Evolutionary conservation across 306 rosid genomes (phyloP), one percentile per base, ranked within the genome.

Genomic region (Lablab purpureus): DNA sequence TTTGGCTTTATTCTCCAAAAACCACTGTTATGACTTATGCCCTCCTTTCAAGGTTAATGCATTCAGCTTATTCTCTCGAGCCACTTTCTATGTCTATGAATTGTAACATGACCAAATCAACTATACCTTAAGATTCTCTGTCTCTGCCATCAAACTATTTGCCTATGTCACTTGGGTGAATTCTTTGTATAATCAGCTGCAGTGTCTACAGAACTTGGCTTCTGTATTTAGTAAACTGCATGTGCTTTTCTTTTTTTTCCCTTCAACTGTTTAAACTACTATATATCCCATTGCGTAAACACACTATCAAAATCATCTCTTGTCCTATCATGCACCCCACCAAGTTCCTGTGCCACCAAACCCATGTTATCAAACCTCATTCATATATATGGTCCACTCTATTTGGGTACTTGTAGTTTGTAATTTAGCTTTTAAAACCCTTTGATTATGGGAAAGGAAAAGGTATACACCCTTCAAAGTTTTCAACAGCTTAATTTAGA

Each of bases 271-370:
- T 10, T 15, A n/a, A 63, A 17, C 69, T 17, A 63, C 41, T 10
- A 25, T 12, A 56, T 28, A 28, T 30, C 67, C 67, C 40, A 60
- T 28, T 8, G n/a, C 27, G 34, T 28, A 23, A 56, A 13, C 18
- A 10, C 64, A 58, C 64, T 56, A 11, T 58, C 36, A 25, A 58
- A 58, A 58, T 58, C 59, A n/a, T 52, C 36, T 52, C 36, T 23
- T 58, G 18, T 1, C 18, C 65, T 23, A 58, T 25, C 19, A 58
- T 58, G 65, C n/a, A n/a, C n/a, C 65, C 66, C 67, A 64, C 69
- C 69, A 64, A n/a, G 34, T 17, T 64, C 47, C 67, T 62, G 67
- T 62, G 45, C 69, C 69, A 63, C 69, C 69, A 32, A 62, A 62
- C 67, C 67, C 67, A 60, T 60, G 41, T 28, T 60, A 41, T 30